A percentile compares a stretch with the other conserved stretches of the same genome.
These are phyloP conservation scores for Colletotrichum caudatum DNA, from an alignment of 2,329 filamentous ascomycete species.

Conservation along the genomic window DNA sequence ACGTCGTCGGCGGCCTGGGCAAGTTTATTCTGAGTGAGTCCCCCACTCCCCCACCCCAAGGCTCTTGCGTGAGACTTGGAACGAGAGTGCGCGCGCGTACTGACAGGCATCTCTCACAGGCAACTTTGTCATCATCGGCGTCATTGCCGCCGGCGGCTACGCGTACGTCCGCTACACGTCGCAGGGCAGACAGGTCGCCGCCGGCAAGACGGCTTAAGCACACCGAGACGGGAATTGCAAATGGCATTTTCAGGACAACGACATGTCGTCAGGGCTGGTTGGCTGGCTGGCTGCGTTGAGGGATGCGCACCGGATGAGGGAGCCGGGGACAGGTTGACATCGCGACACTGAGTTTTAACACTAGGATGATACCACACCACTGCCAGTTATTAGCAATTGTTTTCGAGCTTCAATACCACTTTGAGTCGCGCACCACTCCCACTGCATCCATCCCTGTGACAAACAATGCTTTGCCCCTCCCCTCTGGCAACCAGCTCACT, in stretches of 20 bases:
- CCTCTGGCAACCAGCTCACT: background rate
- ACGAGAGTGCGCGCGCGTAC: background rate
- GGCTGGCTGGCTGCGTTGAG: too few species aligned
- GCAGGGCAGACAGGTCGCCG: conserved; percentile 47
- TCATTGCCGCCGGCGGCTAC: conserved; percentile 48
- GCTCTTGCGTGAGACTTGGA: background rate
- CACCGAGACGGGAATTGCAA: accelerated
- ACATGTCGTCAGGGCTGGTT: background rate
- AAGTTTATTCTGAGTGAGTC: conserved; percentile 55
- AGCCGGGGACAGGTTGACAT: background rate
- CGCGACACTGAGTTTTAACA: background rate
- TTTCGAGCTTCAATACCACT: background rate
- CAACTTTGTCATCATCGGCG: conserved; percentile 53
- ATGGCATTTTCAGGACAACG: background rate
- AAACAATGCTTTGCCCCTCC: background rate
- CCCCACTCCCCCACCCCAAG: accelerated
- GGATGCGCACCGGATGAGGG: background rate
- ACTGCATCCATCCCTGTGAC: background rate
- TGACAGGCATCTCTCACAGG: conserved; percentile 44
- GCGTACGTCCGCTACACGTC: conserved; percentile 52
- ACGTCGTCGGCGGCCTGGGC: conserved; percentile 54
- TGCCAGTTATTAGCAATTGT: background rate
- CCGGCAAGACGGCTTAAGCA: conserved; percentile 45
- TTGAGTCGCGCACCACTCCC: background rate
- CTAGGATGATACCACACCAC: conserved; percentile 10